Conservation (phyloP, 352 stramenopile genomes). For the Globisporangium viniferum region DNA sequence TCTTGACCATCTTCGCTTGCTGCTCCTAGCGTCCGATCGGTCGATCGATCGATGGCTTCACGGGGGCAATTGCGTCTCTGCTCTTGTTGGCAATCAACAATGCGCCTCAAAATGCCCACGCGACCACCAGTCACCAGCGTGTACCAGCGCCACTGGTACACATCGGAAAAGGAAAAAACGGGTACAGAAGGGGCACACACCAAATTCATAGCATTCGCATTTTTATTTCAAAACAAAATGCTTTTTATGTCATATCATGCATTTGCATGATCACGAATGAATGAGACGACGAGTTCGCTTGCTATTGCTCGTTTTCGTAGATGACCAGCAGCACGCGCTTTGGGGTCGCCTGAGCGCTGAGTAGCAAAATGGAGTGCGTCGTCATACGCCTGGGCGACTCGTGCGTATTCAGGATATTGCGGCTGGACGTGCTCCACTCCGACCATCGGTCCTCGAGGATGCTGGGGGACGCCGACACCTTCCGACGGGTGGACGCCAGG, state of each 20-base stretch:
- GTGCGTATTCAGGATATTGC: neutral
- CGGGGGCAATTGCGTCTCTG: neutral
- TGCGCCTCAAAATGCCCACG: constrained; percentile 8
- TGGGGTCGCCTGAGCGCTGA: constrained; percentile 6
- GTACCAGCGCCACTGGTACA: constrained; percentile 8
- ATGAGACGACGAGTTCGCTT: too few species aligned
- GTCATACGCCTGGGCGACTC: neutral
- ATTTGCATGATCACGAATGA: too few species aligned
- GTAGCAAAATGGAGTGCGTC: neutral
- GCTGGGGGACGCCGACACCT: neutral
- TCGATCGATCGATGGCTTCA: constrained; percentile 12
- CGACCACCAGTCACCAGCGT: constrained; percentile 16
- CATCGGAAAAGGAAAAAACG: neutral
- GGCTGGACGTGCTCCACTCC: constrained; percentile 11
- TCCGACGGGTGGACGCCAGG: neutral
- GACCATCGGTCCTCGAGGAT: constrained; percentile 9
- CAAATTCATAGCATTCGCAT: too few species aligned
- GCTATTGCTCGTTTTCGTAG: constrained; percentile 12
- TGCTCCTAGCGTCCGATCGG: neutral
- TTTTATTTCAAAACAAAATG: too few species aligned
- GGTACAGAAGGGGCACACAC: constrained; percentile 5
- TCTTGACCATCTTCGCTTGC: constrained; percentile 31
- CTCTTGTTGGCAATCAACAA: constrained; percentile 5
- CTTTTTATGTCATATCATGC: too few species aligned
- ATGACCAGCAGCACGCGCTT: constrained; percentile 10